Evolutionary conservation across 108 stramenopile genomes (phyloP), one percentile per base, ranked within the genome.

Genomic region (Fistulifera pelliculosa): DNA sequence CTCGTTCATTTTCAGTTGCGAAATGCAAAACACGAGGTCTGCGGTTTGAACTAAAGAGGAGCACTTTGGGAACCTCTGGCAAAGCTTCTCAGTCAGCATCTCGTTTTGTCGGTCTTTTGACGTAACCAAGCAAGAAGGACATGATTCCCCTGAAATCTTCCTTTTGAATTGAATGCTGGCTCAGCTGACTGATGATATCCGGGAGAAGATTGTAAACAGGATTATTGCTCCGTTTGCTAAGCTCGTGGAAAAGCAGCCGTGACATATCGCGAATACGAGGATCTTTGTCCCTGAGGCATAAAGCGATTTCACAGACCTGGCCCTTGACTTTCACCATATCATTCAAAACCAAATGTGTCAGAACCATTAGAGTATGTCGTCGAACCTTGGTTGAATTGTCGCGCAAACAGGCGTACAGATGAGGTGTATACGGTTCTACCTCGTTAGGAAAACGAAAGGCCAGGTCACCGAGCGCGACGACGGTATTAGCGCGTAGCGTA

Each of bases 311-410:
- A 49, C 87, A 90, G 0, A 99, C 94, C 54, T 96, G 86, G 8
- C 94, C 93, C 65, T 93, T 90, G 45, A 97, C 95, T 73, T 98
- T 98, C 27, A 99, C 93, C 96, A 99, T 99, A 56, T 99, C 96
- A 70, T 98, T 98, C 43, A 98, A 71, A 56, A 98, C 92, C 40
- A 99, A 62, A 54, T 98, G 97, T 6, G 97, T 96, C 28, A 99
- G 74, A 17, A 96, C 95, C 93, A 96, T 76, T 62, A 99, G 76
- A 22, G 95, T 85, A 64, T 96, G 93, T 6, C 88, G 62, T 10
- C 97, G 89, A 11, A 98, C 98, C 49, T 83, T 78, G 10, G 68
- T 86, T 6, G 87, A 79, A 12, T 64, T 26, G 70, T 98, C 97
- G n/a, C 94, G 84, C 38, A 99, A 87, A 27, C 91, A 76, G n/a